Conservation (phyloP, 2,329 filamentous ascomycete species). For the Davidsoniella neocaledoniae region DNA sequence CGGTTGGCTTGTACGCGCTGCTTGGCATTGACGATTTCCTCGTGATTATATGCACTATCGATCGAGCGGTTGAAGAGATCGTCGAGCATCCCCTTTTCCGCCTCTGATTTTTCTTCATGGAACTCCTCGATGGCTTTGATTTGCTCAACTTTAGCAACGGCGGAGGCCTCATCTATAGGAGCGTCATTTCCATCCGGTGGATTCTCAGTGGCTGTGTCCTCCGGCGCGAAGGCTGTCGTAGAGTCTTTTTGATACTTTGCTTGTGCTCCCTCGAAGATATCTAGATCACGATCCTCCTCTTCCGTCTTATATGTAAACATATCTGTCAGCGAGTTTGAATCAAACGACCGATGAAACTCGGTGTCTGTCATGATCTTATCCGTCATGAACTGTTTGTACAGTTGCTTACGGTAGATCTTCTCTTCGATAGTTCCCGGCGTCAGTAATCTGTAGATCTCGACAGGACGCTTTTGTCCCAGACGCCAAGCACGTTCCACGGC, state of each 20-base stretch:
- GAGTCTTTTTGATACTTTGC: slow-evolving; percentile 25
- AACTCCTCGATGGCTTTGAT: slow-evolving; percentile 51
- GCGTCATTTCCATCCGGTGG: too few relatives aligned
- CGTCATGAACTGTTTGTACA: slow-evolving; percentile 95
- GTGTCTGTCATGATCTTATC: slow-evolving; percentile 93
- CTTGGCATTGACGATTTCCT: slow-evolving; percentile 70
- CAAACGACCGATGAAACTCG: slow-evolving; percentile 81
- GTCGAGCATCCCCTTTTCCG: slow-evolving; percentile 65
- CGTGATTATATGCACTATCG: slow-evolving; percentile 84
- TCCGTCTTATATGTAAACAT: slow-evolving; percentile 55
- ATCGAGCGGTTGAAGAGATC: slow-evolving; percentile 79
- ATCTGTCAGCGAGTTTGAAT: slow-evolving; percentile 78
- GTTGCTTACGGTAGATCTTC: slow-evolving; percentile 96
- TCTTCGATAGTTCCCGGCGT: slow-evolving; percentile 96
- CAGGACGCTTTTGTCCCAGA: slow-evolving; percentile 82
- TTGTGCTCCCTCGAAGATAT: slow-evolving; percentile 76
- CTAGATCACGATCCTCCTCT: slow-evolving; percentile 61
- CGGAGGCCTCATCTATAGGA: slow-evolving; percentile 4
- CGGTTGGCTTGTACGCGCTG: slow-evolving; percentile 57
- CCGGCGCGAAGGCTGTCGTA: not conserved
- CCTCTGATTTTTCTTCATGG: slow-evolving; percentile 28
- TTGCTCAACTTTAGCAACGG: slow-evolving; percentile 7
- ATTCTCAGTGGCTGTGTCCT: not conserved
- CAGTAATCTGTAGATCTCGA: slow-evolving; percentile 96
- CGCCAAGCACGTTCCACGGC: slow-evolving; percentile 92